Base-by-base conservation (phyloP, 139 green algal genomes). In the Micractinium sp. region DNA sequence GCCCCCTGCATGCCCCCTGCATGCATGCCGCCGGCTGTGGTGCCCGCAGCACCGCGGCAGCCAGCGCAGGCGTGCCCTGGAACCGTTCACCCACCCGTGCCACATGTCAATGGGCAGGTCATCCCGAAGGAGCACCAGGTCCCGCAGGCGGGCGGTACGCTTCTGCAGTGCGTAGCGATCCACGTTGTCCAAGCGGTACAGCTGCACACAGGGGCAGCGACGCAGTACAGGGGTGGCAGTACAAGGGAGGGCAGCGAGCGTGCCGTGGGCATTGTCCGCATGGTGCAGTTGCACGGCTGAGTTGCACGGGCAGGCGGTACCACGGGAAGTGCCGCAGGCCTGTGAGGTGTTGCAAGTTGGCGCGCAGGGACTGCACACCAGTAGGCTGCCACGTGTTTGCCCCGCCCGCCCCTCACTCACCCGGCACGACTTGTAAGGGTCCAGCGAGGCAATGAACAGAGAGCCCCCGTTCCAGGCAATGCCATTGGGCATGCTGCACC, bases 381-480 rank as follows among this genome's bases (percentile, higher is more conserved):
- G 47, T n/a, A n/a, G n/a, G n/a, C 47, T 5, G 47, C 47, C 47
- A 56, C 47, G 9, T 56, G 47, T 56, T 5, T 9, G 47, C 47
- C 47, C 47, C 5, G 9, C 47, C 9, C 9, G 9, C 47, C 47
- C 47, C 47, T 19, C 33, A 2, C 77, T 0, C 77, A 71, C 80
- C 80, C n/a, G 47, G 31, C 47, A 41, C 22, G 53, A 73, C 16
- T 74, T 47, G 63, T 56, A 73, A 0, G 81, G 38, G 35, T 81
- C 69, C 13, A 91, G 36, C 15, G n/a, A 53, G 27, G 86, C 86
- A 4, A 92, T 31, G 67, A 71, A 92, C 5, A 92, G 90, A 23
- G 86, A 92, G 29, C 90, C 90, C 16, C 80, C 35, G 29, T 76
- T 39, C 86, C 86, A 92, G 47, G 90, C 81, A 23, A 92, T 91